phyloP scores from a whole-genome alignment of 805 yeast genomes.

The Priceomyces haplophilus region DNA sequence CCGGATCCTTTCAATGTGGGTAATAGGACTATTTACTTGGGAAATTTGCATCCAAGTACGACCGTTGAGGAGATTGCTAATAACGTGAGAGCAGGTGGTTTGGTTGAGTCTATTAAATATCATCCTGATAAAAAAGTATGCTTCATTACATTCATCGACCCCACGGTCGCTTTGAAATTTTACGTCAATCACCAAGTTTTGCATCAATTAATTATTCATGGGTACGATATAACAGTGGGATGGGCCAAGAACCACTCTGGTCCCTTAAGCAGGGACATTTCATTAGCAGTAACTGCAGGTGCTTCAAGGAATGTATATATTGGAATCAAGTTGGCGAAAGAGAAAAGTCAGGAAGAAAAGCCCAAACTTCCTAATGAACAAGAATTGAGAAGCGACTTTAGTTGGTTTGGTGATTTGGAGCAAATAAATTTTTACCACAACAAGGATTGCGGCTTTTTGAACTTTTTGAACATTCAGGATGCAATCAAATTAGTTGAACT shows the following conservation, averaged over 20 bases:
- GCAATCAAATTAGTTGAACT: conserved; percentile 65
- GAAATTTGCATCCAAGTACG: conserved; percentile 62
- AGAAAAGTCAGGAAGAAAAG: conserved; percentile 13
- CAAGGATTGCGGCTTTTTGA: conserved; percentile 71
- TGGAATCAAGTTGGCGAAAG: conserved; percentile 46
- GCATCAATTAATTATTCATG: conserved; percentile 60
- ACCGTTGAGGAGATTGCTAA: conserved; percentile 73
- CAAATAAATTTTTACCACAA: conserved; percentile 71
- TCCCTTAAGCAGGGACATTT: conserved; percentile 51
- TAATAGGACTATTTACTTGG: conserved; percentile 69
- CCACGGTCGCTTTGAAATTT: conserved; percentile 63
- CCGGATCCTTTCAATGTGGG: conserved; percentile 35
- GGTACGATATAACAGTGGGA: conserved; percentile 59
- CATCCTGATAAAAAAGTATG: conserved; percentile 56
- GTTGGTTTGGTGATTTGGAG: conserved; percentile 66
- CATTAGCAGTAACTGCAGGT: conserved; percentile 65
- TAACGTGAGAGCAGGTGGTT: conserved; percentile 71
- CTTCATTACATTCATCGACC: conserved; percentile 66
- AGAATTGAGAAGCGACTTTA: conserved; percentile 56
- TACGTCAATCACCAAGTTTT: conserved; percentile 54
- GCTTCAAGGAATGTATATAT: conserved; percentile 77
- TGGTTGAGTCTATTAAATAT: conserved; percentile 55
- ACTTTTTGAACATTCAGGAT: conserved; percentile 59
- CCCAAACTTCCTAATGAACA: conserved; percentile 38
- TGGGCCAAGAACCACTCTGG: conserved; percentile 73